A percentile compares a stretch with the other conserved stretches of the same genome.
These are phyloP conservation scores for Myxozyma sirexii DNA, from an alignment of 805 yeast genomes.

Conservation along the genomic window DNA sequence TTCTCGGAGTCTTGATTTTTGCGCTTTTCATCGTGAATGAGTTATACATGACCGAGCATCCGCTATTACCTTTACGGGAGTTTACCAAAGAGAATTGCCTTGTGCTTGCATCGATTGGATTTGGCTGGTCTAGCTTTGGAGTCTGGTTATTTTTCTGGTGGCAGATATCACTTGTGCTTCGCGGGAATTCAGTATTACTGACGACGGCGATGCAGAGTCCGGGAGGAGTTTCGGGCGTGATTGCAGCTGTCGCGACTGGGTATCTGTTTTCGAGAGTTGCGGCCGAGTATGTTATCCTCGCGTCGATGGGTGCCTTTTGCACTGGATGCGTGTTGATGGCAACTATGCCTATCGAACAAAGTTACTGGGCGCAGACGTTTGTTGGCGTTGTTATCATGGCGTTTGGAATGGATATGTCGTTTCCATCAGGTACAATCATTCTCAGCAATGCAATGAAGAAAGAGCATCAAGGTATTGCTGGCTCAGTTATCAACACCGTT, in stretches of 20 bases:
- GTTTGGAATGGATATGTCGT: slow-evolving; percentile 79
- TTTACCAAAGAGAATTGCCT: slow-evolving; percentile 52
- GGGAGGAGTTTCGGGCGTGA: slow-evolving; percentile 54
- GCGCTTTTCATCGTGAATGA: slow-evolving; percentile 55
- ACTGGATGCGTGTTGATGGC: slow-evolving; percentile 58
- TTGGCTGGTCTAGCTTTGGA: slow-evolving; percentile 82
- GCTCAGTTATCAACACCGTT: slow-evolving; percentile 69
- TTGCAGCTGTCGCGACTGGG: slow-evolving; percentile 59
- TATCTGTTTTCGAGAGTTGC: slow-evolving; percentile 49
- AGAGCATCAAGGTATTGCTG: slow-evolving; percentile 76
- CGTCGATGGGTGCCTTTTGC: slow-evolving; percentile 57
- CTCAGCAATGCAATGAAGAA: slow-evolving; percentile 46
- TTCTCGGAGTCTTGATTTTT: slow-evolving; percentile 53
- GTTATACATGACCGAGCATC: slow-evolving; percentile 48
- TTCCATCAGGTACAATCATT: slow-evolving; percentile 64
- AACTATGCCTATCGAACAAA: slow-evolving; percentile 59
- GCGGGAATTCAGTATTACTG: slow-evolving; percentile 52
- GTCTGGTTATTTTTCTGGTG: slow-evolving; percentile 69
- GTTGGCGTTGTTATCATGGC: slow-evolving; percentile 59
- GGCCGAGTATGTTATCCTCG: slow-evolving; percentile 54
- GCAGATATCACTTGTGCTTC: slow-evolving; percentile 53
- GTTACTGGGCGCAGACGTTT: slow-evolving; percentile 60
- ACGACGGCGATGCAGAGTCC: slow-evolving; percentile 53
- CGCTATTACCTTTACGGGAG: slow-evolving; percentile 57
- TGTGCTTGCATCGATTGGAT: slow-evolving; percentile 54